phyloP scores from a whole-genome alignment of 2,329 filamentous ascomycete species.

The Didymella glomerata region DNA sequence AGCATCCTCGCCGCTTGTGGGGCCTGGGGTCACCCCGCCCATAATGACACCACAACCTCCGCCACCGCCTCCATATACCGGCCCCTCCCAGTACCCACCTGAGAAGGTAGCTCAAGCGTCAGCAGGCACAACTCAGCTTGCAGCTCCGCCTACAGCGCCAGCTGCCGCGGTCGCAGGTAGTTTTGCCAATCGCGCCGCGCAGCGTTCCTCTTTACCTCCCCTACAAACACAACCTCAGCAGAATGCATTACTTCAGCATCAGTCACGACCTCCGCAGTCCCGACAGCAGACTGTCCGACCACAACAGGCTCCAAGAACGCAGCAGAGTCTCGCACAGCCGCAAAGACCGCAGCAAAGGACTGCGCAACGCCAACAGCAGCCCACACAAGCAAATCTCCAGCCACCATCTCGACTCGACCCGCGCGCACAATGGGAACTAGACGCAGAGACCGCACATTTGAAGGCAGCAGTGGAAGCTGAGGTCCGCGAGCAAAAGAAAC shows the following conservation, averaged over 20 bases:
- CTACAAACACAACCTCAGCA: conserved; percentile 32
- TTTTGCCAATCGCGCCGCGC: conserved; percentile 27
- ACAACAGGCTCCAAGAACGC: conserved; percentile 17
- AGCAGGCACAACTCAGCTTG: not conserved
- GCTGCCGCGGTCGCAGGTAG: conserved; percentile 1
- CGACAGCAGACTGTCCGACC: conserved; percentile 10
- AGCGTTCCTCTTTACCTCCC: conserved; percentile 42
- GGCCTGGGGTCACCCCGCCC: conserved; percentile 39
- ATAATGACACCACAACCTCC: conserved; percentile 46
- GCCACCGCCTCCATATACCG: conserved; percentile 36
- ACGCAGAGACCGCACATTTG: conserved; percentile 59
- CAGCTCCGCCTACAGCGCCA: conserved; percentile 1
- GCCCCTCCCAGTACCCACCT: conserved; percentile 32
- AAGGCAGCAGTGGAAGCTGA: conserved; percentile 56
- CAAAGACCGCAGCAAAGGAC: conserved; percentile 45
- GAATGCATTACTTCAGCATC: conserved; percentile 5
- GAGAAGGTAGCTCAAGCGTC: conserved; percentile 34
- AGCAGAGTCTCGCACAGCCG: conserved; percentile 11
- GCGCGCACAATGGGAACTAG: conserved; percentile 61
- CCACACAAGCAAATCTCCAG: conserved; percentile 35
- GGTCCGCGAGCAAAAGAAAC: conserved; percentile 58
- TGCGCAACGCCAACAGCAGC: conserved; percentile 41
- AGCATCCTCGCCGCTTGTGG: conserved; percentile 45
- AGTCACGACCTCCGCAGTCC: conserved; percentile 12
- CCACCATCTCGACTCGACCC: conserved; percentile 53